A percentile compares a stretch with the other conserved stretches of the same genome.
These are phyloP conservation scores for Ceratocystis destructans DNA, from an alignment of 2,329 filamentous ascomycete species.

Conservation along the genomic window DNA sequence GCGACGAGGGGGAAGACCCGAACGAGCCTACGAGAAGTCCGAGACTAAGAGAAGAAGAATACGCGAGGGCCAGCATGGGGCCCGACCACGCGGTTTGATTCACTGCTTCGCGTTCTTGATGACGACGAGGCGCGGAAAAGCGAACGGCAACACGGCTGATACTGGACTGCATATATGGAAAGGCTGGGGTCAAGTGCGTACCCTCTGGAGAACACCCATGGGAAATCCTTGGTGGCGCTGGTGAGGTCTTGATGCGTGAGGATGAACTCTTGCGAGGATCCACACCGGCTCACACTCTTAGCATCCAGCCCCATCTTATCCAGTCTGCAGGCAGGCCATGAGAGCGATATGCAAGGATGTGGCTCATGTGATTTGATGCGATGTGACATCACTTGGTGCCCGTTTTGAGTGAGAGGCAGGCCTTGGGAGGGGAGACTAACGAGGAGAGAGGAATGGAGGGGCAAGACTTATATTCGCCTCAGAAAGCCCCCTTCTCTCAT, in stretches of 20 bases:
- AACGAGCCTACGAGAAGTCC: neutral
- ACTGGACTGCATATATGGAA: neutral
- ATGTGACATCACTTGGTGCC: conserved; percentile 14
- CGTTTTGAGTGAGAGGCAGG: neutral
- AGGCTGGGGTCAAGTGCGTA: neutral
- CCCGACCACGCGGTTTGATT: neutral
- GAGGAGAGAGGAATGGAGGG: neutral
- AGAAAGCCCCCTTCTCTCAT: neutral
- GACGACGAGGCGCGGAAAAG: neutral
- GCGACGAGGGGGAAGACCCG: neutral
- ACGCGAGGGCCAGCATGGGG: conserved; percentile 1
- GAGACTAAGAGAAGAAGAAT: neutral
- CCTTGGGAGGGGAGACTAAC: neutral
- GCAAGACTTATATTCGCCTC: neutral
- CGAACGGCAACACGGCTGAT: neutral
- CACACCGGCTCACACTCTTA: neutral
- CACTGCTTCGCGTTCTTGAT: neutral
- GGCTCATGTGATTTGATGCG: conserved; percentile 12
- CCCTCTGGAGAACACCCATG: neutral
- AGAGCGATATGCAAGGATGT: conserved; percentile 13
- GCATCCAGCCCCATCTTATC: neutral
- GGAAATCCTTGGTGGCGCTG: neutral
- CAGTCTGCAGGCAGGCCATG: neutral
- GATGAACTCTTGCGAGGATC: neutral
- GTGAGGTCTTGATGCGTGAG: neutral